Base-by-base conservation (phyloP, 2,329 filamentous ascomycete genomes). In the Cladophialophora yegresii region DNA sequence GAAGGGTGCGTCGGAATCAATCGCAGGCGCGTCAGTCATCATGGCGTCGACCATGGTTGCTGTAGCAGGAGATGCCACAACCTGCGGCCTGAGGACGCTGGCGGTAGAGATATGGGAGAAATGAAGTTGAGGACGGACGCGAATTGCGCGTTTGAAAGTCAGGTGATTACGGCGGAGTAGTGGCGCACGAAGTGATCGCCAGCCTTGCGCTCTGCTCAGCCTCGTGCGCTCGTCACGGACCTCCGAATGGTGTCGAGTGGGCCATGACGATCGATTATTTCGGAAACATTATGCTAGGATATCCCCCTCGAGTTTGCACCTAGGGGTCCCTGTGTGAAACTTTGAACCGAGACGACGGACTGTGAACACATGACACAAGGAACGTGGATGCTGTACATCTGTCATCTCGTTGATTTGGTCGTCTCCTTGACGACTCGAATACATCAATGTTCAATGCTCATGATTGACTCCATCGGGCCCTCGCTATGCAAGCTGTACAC, bases 21-120 rank as follows among this genome's bases (percentile, higher is more conserved):
- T 61, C 16, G 62, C 51, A 12, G 64, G 62, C 22, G 61, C 54
- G 20, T 69, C 67, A 20, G 66, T 58, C 69, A 71, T 71, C 16
- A 62, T 33, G 3, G 53, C 53, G 40, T 69, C 65, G 45, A 65
- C 67, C 67, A 69, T 69, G 32, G 50, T 56, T 61, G 26, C 36
- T 23, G 32, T 28, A 26, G 30, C 40, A 13, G 7, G 12, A 12
- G 13, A n/a, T 50, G 40, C 22, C 22, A 16, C 43, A 20, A 22
- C 13, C 36, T 8, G 36, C 36, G 36, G n/a, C 16, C 36, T 12
- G 36, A 5, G n/a, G 13, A 43, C 36, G 16, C 36, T 43, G 13
- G 36, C 16, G 13, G 16, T 8, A 43, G 6, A 43, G 13, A 43
- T 7, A 16, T 7, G 36, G 36, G n/a, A 16, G 36, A 43, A 43